Conservation (phyloP, 768 basidiomycete species). For the Serendipita indica region DNA sequence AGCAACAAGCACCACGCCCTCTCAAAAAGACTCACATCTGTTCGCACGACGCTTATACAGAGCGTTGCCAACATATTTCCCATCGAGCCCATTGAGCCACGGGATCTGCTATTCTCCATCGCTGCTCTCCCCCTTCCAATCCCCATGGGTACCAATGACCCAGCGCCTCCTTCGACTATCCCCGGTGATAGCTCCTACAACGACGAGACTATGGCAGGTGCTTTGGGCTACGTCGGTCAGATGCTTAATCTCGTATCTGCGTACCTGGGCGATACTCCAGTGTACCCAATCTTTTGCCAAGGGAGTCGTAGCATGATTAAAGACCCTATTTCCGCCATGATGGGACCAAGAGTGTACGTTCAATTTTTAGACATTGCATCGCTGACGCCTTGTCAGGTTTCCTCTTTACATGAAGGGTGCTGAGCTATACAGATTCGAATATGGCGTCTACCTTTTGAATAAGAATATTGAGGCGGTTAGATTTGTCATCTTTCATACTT, state of each 20-base stretch:
- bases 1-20: constrained; percentile 38
- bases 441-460: constrained; percentile 91
- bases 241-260: constrained; percentile 67
- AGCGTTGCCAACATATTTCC: constrained; percentile 69
- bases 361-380: background rate
- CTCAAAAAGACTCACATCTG: constrained; percentile 34
- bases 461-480: constrained; percentile 91
- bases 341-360: constrained; percentile 82
- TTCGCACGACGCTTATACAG: constrained; percentile 50
- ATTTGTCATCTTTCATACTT: constrained; percentile 6
- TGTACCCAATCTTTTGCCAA: constrained; percentile 81
- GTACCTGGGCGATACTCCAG: constrained; percentile 58
- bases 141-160: constrained; percentile 54
- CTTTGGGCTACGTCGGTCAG: constrained; percentile 82
- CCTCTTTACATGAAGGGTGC: constrained; percentile 90
- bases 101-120: constrained; percentile 82
- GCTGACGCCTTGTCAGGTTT: constrained; percentile 43
- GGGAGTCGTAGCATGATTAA: constrained; percentile 83
- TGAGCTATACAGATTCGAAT: constrained; percentile 93
- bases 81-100: constrained; percentile 70
- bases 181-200: constrained; percentile 53
- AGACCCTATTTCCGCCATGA: constrained; percentile 89
- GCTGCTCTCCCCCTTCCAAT: constrained; percentile 83
- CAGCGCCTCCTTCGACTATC: constrained; percentile 66
- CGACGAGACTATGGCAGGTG: constrained; percentile 77